Evolutionary conservation across 768 basidiomycete genomes (phyloP), one percentile per base, ranked within the genome.

Genomic region (Gymnopilus dilepis): DNA sequence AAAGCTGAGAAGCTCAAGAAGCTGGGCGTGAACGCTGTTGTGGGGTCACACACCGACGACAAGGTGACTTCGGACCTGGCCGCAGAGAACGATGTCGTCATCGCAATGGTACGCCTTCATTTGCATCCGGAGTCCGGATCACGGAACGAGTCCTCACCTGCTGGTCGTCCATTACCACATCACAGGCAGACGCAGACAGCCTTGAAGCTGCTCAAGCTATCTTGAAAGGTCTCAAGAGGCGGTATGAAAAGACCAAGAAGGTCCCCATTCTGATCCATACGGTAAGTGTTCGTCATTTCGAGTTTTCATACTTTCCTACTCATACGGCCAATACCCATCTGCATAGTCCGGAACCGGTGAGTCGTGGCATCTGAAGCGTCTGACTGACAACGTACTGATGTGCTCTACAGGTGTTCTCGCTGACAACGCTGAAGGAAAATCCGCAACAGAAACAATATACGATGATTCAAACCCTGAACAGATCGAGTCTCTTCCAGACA

Each of bases 211-310:
- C 76, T 0, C 66, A 77, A 34, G 82, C 84, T 0, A 79, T 83
- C 15, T 69, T 89, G 56, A 74, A 70, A 9, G 87, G 88, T 1
- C 59, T 84, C 65, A 84, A 82, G 72, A 78, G 74, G 65, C 73
- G 78, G 24, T 72, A 78, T 50, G 74, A 78, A 26, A 66, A 67
- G 28, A 80, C 82, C 0, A 80, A 82, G 0, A 76, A 70, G 1
- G 65, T 69, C 2, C 78, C 86, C 9, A 74, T 78, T 60, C 72
- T 83, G 7, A 85, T 89, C 21, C 84, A 89, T 60, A 86, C 85
- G 0, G 86, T 85, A 61, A 65, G 85, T 73, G 2, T 13, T 31
- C 6, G 30, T 26, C 12, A 45, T 34, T 22, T 4, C 3, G 28
- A 21, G 19, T 28, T 15, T 9, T 17, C 26, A 3, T 30, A 24